Percentiles rank a stretch among this genome's conserved stretches.
These are phyloP conservation scores for Rhizoclosmatium globosum DNA, from an alignment of 192 early-diverging fungal genomes.

Conservation along the genomic window DNA sequence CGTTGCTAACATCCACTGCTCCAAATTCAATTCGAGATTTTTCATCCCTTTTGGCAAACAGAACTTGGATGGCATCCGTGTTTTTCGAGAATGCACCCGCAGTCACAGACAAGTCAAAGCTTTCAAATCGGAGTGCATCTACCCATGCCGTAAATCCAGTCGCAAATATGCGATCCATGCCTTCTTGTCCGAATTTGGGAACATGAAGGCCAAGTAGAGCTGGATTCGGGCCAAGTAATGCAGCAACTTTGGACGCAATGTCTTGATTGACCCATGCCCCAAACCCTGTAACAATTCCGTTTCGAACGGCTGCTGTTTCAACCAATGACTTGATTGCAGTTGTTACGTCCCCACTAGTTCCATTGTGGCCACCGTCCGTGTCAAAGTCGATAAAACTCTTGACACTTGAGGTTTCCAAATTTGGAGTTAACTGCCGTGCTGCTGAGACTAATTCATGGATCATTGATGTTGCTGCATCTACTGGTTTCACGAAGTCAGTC, in stretches of 20 bases:
- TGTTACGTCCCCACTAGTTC: not conserved
- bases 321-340: not conserved
- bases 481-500: conserved; percentile 15
- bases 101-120: not conserved
- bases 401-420: not conserved
- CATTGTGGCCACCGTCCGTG: conserved; percentile 37
- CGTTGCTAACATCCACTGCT: conserved; percentile 7
- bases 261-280: conserved; percentile 23
- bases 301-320: not conserved
- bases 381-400: conserved; percentile 33
- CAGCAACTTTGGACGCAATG: conserved; percentile 13
- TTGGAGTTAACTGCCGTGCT: not conserved
- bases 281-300: conserved; percentile 23
- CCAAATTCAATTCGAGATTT: conserved; percentile 4
- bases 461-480: not conserved
- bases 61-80: conserved; percentile 11
- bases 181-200: conserved; percentile 25
- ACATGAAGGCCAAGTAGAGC: conserved; percentile 20
- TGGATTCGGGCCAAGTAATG: conserved; percentile 15
- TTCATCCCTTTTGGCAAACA: not conserved
- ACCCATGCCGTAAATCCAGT: conserved; percentile 25
- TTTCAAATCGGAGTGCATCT: conserved; percentile 12
- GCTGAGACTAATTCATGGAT: not conserved
- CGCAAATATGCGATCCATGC: conserved; percentile 22
- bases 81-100: not conserved